Evolutionary conservation across 306 rosid genomes (phyloP).

Genomic region (Coriaria nepalensis): DNA sequence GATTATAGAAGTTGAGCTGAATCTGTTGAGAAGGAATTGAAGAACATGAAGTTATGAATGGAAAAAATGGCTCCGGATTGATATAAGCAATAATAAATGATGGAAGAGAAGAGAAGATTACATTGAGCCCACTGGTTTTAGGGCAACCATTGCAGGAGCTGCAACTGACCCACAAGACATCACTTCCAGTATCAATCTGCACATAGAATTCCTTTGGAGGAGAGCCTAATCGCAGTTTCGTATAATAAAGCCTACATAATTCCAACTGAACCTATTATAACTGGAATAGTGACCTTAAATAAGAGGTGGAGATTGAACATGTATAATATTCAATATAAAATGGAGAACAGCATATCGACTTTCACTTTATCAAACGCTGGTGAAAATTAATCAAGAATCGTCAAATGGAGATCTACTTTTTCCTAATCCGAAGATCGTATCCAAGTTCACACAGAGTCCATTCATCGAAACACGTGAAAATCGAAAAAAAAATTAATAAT

Average conservation of each 20-base stretch:
- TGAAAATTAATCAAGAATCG: too few relatives aligned
- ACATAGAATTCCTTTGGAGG: conserved; percentile 81
- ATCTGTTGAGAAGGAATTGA: conserved; percentile 34
- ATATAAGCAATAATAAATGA: not conserved
- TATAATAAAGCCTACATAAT: conserved; percentile 54
- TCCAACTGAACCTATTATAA: not conserved
- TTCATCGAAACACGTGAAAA: not conserved
- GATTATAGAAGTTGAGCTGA: conserved; percentile 66
- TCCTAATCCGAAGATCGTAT: too few relatives aligned
- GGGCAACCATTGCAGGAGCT: conserved; percentile 76
- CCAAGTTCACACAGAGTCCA: too few relatives aligned
- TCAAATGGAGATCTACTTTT: too few relatives aligned
- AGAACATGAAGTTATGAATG: not conserved
- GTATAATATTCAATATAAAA: not conserved
- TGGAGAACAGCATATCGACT: too few relatives aligned
- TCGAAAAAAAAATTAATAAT: not conserved
- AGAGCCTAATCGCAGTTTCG: conserved; percentile 76
- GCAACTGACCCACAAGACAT: conserved; percentile 86
- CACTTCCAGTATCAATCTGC: conserved; percentile 95
- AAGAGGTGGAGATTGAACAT: not conserved
- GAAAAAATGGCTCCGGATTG: not conserved
- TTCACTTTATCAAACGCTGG: too few relatives aligned
- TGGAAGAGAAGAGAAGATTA: conserved; percentile 22
- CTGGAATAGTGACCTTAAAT: not conserved
- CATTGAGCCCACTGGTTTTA: conserved; percentile 72